Evolutionary conservation across 495 filamentous ascomycete genomes (phyloP), one percentile per base, ranked within the genome.

Genomic region (Aspergillus egyptiacus): DNA sequence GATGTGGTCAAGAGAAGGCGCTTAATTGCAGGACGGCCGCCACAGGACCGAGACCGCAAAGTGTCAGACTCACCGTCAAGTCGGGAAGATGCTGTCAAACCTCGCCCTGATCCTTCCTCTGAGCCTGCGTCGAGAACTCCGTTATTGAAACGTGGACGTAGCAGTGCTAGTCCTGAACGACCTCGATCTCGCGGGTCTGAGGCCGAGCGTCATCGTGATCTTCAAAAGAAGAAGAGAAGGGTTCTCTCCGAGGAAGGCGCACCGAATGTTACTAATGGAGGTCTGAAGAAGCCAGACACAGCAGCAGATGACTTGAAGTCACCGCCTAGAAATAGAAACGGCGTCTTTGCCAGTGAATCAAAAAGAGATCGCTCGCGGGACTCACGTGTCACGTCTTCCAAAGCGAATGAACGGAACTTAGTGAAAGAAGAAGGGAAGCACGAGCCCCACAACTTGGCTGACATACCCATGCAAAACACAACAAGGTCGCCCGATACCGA

Each of bases 141-240:
- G 5, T 38, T 55, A 31, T 46, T 79, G 38, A 90, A 89, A 57
- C 77, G 86, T 34, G 76, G 80, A 53, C 78, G 85, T 31, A 70
- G 72, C 43, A 88, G 85, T 56, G 75, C 72, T 11, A 86, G 83
- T 3, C 85, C 86, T 2, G 81, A 85, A 37, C 71, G 80, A 48
- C 76, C 72, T 41, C 74, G 73, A 22, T 71, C 72, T 28, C 66
- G 72, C 19, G 78, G 77, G 28, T 69, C 72, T 48, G 74, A 68
- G 20, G 45, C 59, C n/a, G 67, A 67, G 33, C 60, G 62, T 11
- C 50, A 65, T 27, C 62, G 62, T 15, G 73, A 66, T 22, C 51
- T 54, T 8, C 57, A 62, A 53, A 78, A 64, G 60, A 73, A 69
- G 71, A 85, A 71, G 67, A 58, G 75, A 38, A 68, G 71, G 6